These are phyloP conservation scores for Sarocladium brachiariae DNA, from an alignment of 2,329 filamentous ascomycete species.

Conservation along the genomic window DNA sequence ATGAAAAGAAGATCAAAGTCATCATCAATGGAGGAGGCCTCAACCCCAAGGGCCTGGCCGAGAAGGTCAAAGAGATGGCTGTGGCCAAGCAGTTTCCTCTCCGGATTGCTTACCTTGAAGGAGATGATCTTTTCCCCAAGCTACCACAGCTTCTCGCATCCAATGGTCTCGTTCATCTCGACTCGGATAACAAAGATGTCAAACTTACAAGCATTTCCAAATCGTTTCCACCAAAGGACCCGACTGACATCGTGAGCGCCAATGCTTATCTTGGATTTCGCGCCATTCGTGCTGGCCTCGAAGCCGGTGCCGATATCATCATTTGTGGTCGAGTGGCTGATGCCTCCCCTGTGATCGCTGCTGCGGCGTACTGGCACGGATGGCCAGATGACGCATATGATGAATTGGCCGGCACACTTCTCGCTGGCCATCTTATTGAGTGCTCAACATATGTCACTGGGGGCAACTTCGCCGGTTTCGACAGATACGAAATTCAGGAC, in stretches of 20 bases:
- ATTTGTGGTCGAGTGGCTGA: conserved; percentile 37
- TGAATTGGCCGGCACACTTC: conserved; percentile 35
- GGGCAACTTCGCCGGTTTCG: conserved; percentile 41
- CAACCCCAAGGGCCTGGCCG: conserved; percentile 44
- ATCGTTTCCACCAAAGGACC: not conserved
- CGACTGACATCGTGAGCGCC: conserved; percentile 18
- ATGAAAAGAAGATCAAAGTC: conserved; percentile 43
- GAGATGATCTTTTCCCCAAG: conserved; percentile 9
- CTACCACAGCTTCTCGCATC: conserved; percentile 6
- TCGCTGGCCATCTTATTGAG: conserved; percentile 44
- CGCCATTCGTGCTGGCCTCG: conserved; percentile 31
- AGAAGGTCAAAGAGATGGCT: conserved; percentile 21
- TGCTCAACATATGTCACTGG: conserved; percentile 45
- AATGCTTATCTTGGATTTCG: conserved; percentile 47
- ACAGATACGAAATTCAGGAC: conserved; percentile 13
- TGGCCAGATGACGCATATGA: conserved; percentile 40
- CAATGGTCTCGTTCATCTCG: conserved; percentile 18
- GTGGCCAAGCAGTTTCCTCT: conserved; percentile 21
- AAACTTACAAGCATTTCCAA: conserved; percentile 6
- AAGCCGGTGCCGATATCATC: conserved; percentile 33
- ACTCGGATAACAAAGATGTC: conserved; percentile 15
- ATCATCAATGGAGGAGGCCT: conserved; percentile 50
- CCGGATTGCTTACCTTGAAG: conserved; percentile 29
- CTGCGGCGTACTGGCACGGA: conserved; percentile 44
- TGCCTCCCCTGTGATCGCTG: conserved; percentile 42